These are phyloP conservation scores for Boletales sp. DNA, from an alignment of 768 basidiomycete genomes.

Conservation along the genomic window DNA sequence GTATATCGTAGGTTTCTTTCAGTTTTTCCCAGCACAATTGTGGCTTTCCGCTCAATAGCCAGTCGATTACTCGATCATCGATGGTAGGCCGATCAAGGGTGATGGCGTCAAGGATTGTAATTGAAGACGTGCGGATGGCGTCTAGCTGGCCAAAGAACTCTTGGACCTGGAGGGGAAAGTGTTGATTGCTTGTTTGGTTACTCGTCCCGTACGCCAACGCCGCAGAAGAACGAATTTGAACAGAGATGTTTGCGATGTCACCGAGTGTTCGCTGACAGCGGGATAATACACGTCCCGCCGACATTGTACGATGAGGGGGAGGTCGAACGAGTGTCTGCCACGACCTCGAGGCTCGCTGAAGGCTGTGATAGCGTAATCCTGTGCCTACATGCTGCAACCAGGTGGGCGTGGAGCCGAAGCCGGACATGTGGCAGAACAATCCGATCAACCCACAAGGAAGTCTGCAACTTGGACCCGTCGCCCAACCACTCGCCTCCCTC, in stretches of 20 bases:
- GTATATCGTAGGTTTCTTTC: background rate
- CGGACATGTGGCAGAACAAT: too few relatives aligned
- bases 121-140: background rate
- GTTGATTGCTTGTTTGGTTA: background rate
- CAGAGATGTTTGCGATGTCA: background rate
- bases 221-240: background rate
- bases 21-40: background rate
- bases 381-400: too few relatives aligned
- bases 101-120: background rate
- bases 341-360: too few relatives aligned
- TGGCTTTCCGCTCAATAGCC: background rate
- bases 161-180: background rate
- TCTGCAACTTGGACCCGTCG: too few relatives aligned
- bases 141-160: background rate
- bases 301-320: too few relatives aligned
- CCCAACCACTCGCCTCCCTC: too few relatives aligned
- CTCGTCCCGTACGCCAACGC: background rate
- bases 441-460: too few relatives aligned
- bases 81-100: background rate
- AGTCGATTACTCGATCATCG: background rate
- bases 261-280: background rate
- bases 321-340: too few relatives aligned
- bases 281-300: too few relatives aligned
- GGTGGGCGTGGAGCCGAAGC: too few relatives aligned
- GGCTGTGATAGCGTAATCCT: too few relatives aligned